These are phyloP conservation scores for Cyclostephanos invisitatus DNA, from an alignment of 108 stramenopile species.

Conservation along the genomic window DNA sequence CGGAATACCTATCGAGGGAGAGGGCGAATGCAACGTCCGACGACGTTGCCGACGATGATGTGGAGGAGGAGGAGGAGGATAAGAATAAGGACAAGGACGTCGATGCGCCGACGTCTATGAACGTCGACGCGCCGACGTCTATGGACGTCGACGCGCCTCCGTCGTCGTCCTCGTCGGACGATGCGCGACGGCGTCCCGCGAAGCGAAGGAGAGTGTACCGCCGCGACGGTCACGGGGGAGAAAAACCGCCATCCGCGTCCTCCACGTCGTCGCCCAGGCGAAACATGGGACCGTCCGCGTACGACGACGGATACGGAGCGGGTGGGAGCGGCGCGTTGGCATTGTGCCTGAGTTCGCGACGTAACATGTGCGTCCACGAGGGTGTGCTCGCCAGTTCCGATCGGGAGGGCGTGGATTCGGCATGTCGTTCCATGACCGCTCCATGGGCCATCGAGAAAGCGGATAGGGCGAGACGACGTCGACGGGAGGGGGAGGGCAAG, in stretches of 20 bases:
- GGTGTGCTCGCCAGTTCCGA: conserved; percentile 93
- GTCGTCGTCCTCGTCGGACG: conserved; percentile 6
- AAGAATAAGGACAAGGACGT: conserved; percentile 27
- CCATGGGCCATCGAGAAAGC: conserved; percentile 93
- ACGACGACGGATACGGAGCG: conserved; percentile 54
- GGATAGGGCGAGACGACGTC: conserved; percentile 25
- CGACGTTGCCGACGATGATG: conserved; percentile 14
- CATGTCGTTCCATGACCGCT: conserved; percentile 96
- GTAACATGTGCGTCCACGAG: conserved; percentile 99
- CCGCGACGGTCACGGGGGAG: conserved; percentile 33
- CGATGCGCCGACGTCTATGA: neutral
- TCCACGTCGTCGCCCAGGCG: neutral
- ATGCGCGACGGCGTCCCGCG: conserved; percentile 42
- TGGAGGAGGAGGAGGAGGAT: neutral
- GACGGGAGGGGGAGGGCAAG: neutral
- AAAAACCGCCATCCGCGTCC: conserved; percentile 1
- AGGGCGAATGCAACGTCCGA: conserved; percentile 24
- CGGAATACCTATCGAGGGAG: conserved; percentile 66
- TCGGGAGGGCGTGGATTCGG: conserved; percentile 96
- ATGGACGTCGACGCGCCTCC: neutral
- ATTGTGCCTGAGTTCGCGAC: conserved; percentile 93
- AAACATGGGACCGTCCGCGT: conserved; percentile 67
- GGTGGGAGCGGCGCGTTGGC: conserved; percentile 87
- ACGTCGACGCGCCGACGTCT: neutral
- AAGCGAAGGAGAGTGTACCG: conserved; percentile 17